Base-by-base conservation (phyloP, 2,329 filamentous ascomycete species). In the Ceratocystis ficicola region DNA sequence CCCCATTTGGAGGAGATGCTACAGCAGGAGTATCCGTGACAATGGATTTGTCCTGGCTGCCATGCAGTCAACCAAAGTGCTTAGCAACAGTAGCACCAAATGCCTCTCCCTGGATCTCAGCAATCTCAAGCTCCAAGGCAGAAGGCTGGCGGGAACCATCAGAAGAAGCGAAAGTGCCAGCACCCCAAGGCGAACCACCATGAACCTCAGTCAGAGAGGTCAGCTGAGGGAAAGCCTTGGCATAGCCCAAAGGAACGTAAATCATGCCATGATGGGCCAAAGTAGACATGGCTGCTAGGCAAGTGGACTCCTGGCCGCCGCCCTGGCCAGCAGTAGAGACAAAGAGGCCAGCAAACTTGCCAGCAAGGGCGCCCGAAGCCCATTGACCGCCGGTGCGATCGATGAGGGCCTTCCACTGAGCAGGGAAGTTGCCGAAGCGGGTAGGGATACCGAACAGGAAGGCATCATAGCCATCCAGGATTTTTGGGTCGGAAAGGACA, bases 371-470 rank as follows among this genome's bases (percentile, higher is more conserved):
- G 69, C 93, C 93, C 15, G 77, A 76, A 68, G 81, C 78, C 94
- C 94, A 97, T 76, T 94, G 88, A 71, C 83, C 81, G 73, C 93
- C 93, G 28, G 90, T 92, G 77, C 84, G 83, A 81, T 99, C 94
- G 89, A 91, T 95, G 82, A 91, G 93, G 52, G 85, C 74, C 82
- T 94, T 96, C 89, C 89, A 96, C 79, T 99, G 94, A 20, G 87
- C 89, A 62, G 93, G 92, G 83, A 96, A 96, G 85, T 95, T 97
- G 72, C 94, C 94, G 79, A 90, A 99, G 71, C 94, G 85, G 63
- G 94, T 99, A 68, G 94, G 94, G 75, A 97, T 94, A 70, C 94
- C 94, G 72, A 97, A 83, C 70, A 99, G 86, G 80, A 96, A 86
- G 70, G 80, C 94, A 73, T 97, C 92, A 79, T 95, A 97, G 64